Conservation (phyloP, 1,284 basidiomycete genomes). For the Singerocomus inundabilis region DNA sequence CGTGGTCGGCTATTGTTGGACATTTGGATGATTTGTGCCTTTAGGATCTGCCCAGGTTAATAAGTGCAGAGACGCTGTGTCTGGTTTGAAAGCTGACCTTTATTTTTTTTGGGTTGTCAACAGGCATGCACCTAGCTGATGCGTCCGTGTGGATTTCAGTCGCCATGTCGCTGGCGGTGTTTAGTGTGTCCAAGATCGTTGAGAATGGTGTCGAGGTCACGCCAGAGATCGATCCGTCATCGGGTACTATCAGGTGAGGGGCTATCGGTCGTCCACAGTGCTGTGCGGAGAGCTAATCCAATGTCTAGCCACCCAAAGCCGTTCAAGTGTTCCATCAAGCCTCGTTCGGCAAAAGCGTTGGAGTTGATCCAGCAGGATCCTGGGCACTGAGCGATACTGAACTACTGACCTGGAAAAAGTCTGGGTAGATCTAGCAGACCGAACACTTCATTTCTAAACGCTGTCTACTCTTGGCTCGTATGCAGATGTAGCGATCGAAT, state of each 20-base stretch:
- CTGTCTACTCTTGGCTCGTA: no score
- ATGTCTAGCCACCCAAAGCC: constrained; percentile 53
- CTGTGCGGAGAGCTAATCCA: constrained; percentile 3
- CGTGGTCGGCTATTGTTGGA: constrained; percentile 1
- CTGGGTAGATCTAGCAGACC: no score
- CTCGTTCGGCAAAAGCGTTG: constrained; percentile 53
- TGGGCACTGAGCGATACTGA: constrained; percentile 13
- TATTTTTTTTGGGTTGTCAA: constrained; percentile 2
- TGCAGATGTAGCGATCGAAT: no score
- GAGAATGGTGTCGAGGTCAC: constrained; percentile 40
- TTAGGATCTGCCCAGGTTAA: constrained; percentile 56
- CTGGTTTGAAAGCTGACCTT: constrained; percentile 3
- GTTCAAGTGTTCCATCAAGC: constrained; percentile 58
- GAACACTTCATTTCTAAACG: no score
- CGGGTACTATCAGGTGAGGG: constrained; percentile 55
- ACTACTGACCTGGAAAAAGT: no score
- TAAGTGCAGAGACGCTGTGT: not conserved
- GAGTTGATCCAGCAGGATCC: constrained; percentile 50
- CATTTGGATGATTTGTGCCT: constrained; percentile 12
- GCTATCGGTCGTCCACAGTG: not conserved
- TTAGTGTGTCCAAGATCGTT: constrained; percentile 36
- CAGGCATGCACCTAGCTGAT: constrained; percentile 56
- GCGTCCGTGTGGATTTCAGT: constrained; percentile 54
- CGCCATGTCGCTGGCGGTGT: constrained; percentile 53
- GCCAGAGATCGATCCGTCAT: constrained; percentile 51